Conservation (phyloP, 208 protist species). For the Crithidia expoeki region DNA sequence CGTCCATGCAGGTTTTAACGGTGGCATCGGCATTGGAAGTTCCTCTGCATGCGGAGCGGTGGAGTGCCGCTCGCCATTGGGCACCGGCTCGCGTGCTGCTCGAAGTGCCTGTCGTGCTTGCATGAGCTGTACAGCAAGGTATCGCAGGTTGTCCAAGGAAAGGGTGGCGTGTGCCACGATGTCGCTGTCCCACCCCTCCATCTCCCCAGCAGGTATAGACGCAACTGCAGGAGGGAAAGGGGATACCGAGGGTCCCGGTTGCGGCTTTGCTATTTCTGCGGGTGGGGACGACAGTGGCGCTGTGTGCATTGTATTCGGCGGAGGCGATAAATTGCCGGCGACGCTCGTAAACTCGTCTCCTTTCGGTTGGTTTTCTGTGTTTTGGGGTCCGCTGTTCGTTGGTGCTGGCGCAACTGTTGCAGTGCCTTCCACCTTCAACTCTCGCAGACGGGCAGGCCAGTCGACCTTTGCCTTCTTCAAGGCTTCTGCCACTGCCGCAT, state of each 20-base stretch:
- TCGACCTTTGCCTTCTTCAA: constrained; percentile 7
- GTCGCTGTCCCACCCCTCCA: constrained; percentile 54
- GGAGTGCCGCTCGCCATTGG: not conserved
- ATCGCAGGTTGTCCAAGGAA: constrained; percentile 51
- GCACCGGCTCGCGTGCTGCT: not conserved
- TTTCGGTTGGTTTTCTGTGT: not conserved
- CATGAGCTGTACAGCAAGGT: constrained; percentile 62
- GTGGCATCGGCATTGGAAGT: constrained; percentile 1
- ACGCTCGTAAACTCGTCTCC: not conserved
- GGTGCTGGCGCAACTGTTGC: not conserved
- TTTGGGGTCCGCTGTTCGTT: not conserved
- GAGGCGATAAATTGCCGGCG: not conserved
- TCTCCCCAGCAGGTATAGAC: not conserved
- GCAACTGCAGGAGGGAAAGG: not conserved
- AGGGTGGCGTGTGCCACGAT: constrained; percentile 38
- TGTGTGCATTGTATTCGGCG: not conserved
- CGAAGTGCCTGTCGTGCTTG: constrained; percentile 29
- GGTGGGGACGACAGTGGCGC: not conserved
- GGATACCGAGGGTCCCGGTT: not conserved
- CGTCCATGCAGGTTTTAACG: constrained; percentile 30
- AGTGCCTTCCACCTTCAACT: not conserved
- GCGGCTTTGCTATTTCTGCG: not conserved
- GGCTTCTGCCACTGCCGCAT: not conserved
- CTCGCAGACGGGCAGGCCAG: constrained; percentile 23
- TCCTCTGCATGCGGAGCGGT: not conserved